Conservation (phyloP, 345 rosid species). For the Aquilaria malaccensis region DNA sequence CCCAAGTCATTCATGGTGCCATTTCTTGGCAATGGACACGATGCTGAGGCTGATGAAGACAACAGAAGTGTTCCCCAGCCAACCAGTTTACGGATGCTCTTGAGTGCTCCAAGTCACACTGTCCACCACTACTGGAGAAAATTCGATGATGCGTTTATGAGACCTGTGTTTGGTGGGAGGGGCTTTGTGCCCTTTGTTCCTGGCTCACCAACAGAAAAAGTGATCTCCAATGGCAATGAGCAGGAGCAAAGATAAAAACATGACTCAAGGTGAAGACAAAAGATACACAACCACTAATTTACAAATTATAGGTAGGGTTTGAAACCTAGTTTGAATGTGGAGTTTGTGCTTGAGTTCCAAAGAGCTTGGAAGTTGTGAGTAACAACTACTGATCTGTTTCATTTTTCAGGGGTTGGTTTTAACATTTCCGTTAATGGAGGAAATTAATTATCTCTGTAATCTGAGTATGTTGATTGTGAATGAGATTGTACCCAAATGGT, state of each 20-base stretch:
- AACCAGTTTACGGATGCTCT: conserved; percentile 38
- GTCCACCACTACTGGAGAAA: conserved; percentile 70
- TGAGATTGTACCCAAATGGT: too few species aligned
- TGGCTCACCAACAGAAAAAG: conserved; percentile 47
- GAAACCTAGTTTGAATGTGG: conserved; percentile 19
- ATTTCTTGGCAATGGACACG: conserved; percentile 36
- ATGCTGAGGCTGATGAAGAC: conserved; percentile 14
- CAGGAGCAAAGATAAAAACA: background rate
- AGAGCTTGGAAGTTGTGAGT: conserved; percentile 8
- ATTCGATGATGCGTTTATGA: conserved; percentile 69
- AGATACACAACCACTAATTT: conserved; percentile 4
- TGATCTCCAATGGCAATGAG: conserved; percentile 28
- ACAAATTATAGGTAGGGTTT: conserved; percentile 11
- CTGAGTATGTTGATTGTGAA: conserved; percentile 2
- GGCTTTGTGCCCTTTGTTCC: conserved; percentile 55
- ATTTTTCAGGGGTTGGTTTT: background rate
- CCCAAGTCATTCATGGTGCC: conserved; percentile 45
- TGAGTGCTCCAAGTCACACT: conserved; percentile 47
- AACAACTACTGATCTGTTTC: conserved; percentile 8
- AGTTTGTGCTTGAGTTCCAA: conserved; percentile 9
- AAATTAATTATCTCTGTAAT: conserved; percentile 10
- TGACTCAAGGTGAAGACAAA: background rate
- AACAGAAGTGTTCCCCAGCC: conserved; percentile 18
- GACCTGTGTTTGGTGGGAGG: conserved; percentile 73
- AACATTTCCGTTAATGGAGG: background rate